A percentile compares a stretch with the other conserved stretches of the same genome.
phyloP scores from a whole-genome alignment of 1,139 yeast genomes.

The Debaryomyces nepalensis region DNA sequence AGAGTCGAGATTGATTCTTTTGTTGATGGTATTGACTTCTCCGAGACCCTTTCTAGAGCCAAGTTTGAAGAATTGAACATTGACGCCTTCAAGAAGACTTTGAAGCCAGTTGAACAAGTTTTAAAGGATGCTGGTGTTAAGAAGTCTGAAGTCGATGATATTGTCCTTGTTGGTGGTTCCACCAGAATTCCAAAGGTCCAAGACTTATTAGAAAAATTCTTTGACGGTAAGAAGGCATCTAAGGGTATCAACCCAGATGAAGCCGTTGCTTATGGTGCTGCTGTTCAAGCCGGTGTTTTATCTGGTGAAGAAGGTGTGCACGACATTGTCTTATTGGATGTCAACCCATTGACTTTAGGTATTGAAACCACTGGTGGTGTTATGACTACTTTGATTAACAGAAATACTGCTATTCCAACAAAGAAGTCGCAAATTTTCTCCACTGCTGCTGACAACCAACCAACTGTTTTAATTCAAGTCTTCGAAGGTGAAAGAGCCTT shows the following conservation, averaged over 20 bases:
- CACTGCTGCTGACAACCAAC: conserved; percentile 54
- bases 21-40: conserved; percentile 93
- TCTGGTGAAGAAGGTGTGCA: conserved; percentile 69
- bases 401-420: conserved; percentile 55
- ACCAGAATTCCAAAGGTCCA: conserved; percentile 98
- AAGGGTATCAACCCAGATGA: conserved; percentile 95
- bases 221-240: conserved; percentile 91
- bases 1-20: conserved; percentile 95
- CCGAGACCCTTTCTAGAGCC: conserved; percentile 91
- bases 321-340: conserved; percentile 54
- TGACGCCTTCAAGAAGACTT: conserved; percentile 84
- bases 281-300: conserved; percentile 89
- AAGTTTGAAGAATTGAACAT: conserved; percentile 92
- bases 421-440: conserved; percentile 53
- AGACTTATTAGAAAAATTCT: conserved; percentile 82
- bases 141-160: conserved; percentile 85
- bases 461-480: conserved; percentile 52
- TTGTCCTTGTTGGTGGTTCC: conserved; percentile 96
- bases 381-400: conserved; percentile 52
- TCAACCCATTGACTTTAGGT: conserved; percentile 54
- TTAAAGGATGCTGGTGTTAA: conserved; percentile 85
- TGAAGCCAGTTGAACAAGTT: conserved; percentile 93
- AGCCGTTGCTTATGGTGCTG: conserved; percentile 61
- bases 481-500: conserved; percentile 55
- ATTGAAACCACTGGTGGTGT: conserved; percentile 56